Evolutionary conservation across 257 asterid genomes (phyloP).

Genomic region (Vinca minor): DNA sequence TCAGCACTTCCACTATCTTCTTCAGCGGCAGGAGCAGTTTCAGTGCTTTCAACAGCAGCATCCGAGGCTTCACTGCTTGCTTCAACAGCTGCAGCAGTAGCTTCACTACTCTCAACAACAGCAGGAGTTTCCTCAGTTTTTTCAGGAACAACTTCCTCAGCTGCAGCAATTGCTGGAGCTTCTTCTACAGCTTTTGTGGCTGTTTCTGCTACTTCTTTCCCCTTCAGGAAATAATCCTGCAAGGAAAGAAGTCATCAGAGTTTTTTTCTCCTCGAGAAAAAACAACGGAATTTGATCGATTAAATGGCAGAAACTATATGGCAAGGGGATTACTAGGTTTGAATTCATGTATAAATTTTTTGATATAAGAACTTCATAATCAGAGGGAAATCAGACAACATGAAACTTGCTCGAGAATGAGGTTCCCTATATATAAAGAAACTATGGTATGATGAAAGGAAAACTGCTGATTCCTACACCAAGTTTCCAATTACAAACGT

Average conservation of each 20-base stretch:
- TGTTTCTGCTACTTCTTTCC: slow-evolving; percentile 26
- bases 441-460: not conserved
- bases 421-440: not conserved
- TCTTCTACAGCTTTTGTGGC: slow-evolving; percentile 39
- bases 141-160: slow-evolving; percentile 30
- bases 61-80: slow-evolving; percentile 37
- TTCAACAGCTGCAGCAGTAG: slow-evolving; percentile 33
- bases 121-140: slow-evolving; percentile 40
- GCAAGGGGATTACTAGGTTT: not conserved
- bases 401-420: not conserved
- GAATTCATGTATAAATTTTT: not conserved
- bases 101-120: slow-evolving; percentile 38
- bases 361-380: not conserved
- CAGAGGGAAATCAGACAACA: not conserved
- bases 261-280: not conserved
- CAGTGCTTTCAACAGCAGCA: slow-evolving; percentile 34
- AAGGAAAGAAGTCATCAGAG: slow-evolving; percentile 11
- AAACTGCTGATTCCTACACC: too few species aligned
- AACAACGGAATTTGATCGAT: too few species aligned
- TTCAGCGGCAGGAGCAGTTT: slow-evolving; percentile 38
- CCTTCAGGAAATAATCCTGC: slow-evolving; percentile 69
- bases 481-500: not conserved
- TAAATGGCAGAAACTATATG: not conserved
- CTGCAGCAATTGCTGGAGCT: slow-evolving; percentile 22
- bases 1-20: not conserved